Evolutionary conservation across 2,329 filamentous ascomycete genomes (phyloP).

Genomic region (Fusarium sp.): DNA sequence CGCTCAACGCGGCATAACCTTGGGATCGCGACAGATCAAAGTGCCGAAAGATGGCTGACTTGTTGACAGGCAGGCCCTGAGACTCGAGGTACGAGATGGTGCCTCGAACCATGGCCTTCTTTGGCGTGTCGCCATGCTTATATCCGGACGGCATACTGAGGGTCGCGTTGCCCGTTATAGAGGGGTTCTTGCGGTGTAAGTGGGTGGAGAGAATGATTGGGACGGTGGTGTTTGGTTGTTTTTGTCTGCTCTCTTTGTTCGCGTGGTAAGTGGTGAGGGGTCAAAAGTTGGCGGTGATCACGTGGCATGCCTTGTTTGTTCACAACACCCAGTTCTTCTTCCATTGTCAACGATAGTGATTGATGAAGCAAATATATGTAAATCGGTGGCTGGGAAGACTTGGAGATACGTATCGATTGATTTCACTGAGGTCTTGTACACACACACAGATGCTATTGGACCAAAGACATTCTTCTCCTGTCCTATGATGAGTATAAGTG

Average conservation of each 20-base stretch:
- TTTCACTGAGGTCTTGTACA: background rate
- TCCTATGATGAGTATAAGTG: fast-evolving
- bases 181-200: constrained; percentile 29
- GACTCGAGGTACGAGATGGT: constrained; percentile 56
- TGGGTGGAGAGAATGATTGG: constrained; percentile 44
- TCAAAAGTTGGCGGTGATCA: constrained; percentile 39
- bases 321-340: background rate
- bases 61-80: constrained; percentile 54
- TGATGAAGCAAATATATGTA: background rate
- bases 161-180: constrained; percentile 16
- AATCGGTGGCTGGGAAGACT: background rate
- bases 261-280: constrained; percentile 29
- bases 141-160: constrained; percentile 49
- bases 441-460: background rate
- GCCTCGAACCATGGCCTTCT: constrained; percentile 55
- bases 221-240: constrained; percentile 49
- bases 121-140: constrained; percentile 53
- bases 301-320: constrained; percentile 30
- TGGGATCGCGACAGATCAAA: constrained; percentile 54
- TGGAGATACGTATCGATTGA: background rate
- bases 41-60: constrained; percentile 55
- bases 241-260: constrained; percentile 47
- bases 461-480: too few species aligned
- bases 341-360: background rate
- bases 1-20: constrained; percentile 53